Evolutionary conservation across 257 asterid genomes (phyloP), one percentile per base, ranked within the genome.

Genomic region (Sherardia arvensis): DNA sequence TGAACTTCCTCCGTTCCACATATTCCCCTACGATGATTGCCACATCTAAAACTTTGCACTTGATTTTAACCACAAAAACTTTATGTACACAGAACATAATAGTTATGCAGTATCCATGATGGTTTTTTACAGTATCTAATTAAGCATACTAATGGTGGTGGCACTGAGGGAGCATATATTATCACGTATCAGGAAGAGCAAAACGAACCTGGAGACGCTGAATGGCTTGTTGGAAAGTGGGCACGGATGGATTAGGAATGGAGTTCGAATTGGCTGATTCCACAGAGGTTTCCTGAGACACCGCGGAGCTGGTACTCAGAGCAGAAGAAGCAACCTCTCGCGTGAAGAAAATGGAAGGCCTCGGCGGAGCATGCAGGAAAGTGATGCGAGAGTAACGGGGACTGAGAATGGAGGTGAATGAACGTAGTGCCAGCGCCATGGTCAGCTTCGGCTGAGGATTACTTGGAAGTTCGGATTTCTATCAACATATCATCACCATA

Each of bases 221-320:
- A 76, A 92, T 86, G 47, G 98, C 98, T 79, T 87, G 95, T 48
- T 92, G 98, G 55, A 92, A 92, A 69, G 91, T 88, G 59, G 85
- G 93, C 62, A 67, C 79, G 28, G 90, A 76, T 8, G 84, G 33
- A 38, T 66, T 75, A 40, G 59, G 66, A 40, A 20, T 58, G 33
- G 61, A 22, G 1, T 64, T 69, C 9, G 70, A 40, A 53, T 48
- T 45, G 53, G 58, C 30, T 45, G 65, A 64, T 22, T 30, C 71
- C 4, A 55, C 33, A 0, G 63, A 34, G 26, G 64, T 30, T 9
- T 48, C 43, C 25, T 55, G 74, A 53, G 72, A 67, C n/a, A 74
- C 69, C 4, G 84, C 69, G 49, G 85, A 81, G 43, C 67, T 65
- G 62, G 55, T 36, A 7, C 70, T 77, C 43, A 84, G 20, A 12